phyloP scores from a whole-genome alignment of 306 rosid species.

The Glycine latifolia region DNA sequence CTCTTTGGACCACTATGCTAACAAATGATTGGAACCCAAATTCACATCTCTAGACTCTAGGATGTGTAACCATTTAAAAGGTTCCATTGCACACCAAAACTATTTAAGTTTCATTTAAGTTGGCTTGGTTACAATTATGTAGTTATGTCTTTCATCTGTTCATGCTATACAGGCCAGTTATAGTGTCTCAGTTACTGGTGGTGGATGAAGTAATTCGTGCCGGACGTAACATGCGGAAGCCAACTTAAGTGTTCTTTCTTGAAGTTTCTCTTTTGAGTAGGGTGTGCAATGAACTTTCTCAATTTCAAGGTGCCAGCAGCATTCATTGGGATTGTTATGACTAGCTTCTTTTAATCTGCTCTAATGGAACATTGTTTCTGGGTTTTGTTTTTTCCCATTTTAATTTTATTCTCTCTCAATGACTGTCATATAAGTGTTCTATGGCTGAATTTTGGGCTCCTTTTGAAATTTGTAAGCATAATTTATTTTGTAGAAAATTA shows the following conservation, averaged over 20 bases:
- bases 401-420: background rate
- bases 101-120: background rate
- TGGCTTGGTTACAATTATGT: conserved; percentile 3
- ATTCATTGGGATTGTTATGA: conserved; percentile 28
- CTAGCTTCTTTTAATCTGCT: conserved; percentile 3
- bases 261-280: conserved; percentile 36
- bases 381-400: background rate
- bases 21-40: background rate
- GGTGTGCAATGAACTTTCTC: conserved; percentile 33
- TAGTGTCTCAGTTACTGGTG: conserved; percentile 88
- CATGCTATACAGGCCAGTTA: conserved; percentile 79
- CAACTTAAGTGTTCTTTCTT: conserved; percentile 54
- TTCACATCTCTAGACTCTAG: background rate
- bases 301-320: conserved; percentile 14
- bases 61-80: background rate
- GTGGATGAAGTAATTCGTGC: conserved; percentile 99
- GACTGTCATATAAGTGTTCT: conserved; percentile 40
- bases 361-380: background rate
- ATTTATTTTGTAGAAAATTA: conserved; percentile 37
- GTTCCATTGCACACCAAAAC: background rate
- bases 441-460: conserved; percentile 39
- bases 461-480: conserved; percentile 25
- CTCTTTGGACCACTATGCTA: background rate
- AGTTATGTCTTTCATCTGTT: background rate
- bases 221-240: conserved; percentile 97